Percentiles rank a stretch among this genome's conserved stretches.
Conservation (phyloP, 371 early-diverging fungal genomes). For the Coemansia sp. region DNA sequence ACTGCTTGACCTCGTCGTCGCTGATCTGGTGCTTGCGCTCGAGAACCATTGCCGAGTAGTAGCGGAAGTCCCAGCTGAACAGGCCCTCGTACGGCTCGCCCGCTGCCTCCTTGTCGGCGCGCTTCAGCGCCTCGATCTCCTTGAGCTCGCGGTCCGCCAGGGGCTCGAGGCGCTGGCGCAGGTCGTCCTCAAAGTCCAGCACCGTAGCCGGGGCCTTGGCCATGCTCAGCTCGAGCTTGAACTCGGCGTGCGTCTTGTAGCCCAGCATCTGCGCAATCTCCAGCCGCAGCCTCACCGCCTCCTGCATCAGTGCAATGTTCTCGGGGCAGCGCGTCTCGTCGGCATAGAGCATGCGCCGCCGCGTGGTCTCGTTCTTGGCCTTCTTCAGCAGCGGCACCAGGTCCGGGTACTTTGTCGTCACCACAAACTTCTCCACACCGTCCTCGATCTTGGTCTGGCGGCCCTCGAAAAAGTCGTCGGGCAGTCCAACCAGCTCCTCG, state of each 20-base stretch:
- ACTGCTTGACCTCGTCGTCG: conserved; percentile 75
- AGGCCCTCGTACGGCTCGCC: conserved; percentile 53
- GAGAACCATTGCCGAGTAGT: conserved; percentile 69
- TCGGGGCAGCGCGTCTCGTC: conserved; percentile 62
- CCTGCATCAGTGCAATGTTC: conserved; percentile 56
- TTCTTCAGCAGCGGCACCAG: conserved; percentile 57
- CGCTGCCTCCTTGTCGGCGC: conserved; percentile 43
- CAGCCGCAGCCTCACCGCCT: conserved; percentile 61
- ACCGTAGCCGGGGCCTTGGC: conserved; percentile 75
- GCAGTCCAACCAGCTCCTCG: conserved; percentile 76
- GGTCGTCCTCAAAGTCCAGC: conserved; percentile 66
- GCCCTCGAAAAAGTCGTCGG: conserved; percentile 68
- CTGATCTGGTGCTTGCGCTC: conserved; percentile 73
- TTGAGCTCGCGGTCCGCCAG: conserved; percentile 65
- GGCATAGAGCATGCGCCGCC: conserved; percentile 56
- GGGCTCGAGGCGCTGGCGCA: conserved; percentile 59
- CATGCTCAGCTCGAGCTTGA: conserved; percentile 78
- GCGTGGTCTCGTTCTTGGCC: conserved; percentile 64
- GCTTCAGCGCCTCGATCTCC: conserved; percentile 59
- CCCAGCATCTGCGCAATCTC: conserved; percentile 70
- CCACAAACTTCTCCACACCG: conserved; percentile 63
- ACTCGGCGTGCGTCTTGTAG: conserved; percentile 74
- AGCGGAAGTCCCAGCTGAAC: conserved; percentile 73
- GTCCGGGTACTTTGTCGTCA: conserved; percentile 79
- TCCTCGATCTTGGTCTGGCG: conserved; percentile 59